Percentiles rank a stretch among this genome's conserved stretches.
Evolutionary conservation across 805 yeast genomes (phyloP).

Genomic region (Maudiozyma serrabonitensis): DNA sequence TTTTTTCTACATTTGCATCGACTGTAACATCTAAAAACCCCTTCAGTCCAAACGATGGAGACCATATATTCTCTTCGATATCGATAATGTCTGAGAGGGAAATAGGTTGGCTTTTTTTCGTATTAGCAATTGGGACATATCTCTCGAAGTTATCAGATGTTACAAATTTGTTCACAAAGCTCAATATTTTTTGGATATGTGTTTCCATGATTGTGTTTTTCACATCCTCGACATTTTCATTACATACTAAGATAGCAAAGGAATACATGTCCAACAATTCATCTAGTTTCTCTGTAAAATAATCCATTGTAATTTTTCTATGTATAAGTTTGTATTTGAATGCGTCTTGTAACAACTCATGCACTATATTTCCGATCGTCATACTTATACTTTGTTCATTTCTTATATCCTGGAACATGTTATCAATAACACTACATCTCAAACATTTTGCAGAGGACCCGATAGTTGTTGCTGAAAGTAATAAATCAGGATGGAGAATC

Average conservation of each 20-base stretch:
- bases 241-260: constrained; percentile 47
- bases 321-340: constrained; percentile 29
- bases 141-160: constrained; percentile 23
- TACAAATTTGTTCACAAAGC: constrained; percentile 44
- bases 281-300: constrained; percentile 30
- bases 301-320: constrained; percentile 21
- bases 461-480: constrained; percentile 72
- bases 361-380: constrained; percentile 76
- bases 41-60: constrained; percentile 79
- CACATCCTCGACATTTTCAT: constrained; percentile 38
- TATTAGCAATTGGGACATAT: constrained; percentile 20
- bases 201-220: constrained; percentile 32
- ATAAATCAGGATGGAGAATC: constrained; percentile 73
- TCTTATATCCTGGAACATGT: constrained; percentile 43
- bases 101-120: constrained; percentile 32
- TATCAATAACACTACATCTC: constrained; percentile 55
- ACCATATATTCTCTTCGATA: constrained; percentile 86
- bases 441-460: constrained; percentile 69
- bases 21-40: constrained; percentile 88
- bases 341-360: constrained; percentile 51
- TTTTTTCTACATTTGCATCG: constrained; percentile 41
- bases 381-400: constrained; percentile 58
- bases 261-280: constrained; percentile 34
- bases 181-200: constrained; percentile 43
- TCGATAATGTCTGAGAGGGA: constrained; percentile 61